Conservation (phyloP, 2,329 filamentous ascomycete genomes). For the Scedosporium apiospermum region DNA sequence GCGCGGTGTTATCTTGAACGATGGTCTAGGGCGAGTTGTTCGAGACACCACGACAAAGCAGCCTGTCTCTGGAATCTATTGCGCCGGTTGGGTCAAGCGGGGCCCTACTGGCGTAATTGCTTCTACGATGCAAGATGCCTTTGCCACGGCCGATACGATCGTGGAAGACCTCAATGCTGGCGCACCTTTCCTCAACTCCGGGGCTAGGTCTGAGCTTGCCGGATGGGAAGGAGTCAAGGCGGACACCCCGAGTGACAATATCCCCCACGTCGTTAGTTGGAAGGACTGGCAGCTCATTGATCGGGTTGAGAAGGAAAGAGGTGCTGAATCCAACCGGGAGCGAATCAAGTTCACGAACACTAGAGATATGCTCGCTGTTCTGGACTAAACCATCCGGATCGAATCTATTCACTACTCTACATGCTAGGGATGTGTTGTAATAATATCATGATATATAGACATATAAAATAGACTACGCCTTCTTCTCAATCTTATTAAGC, state of each 20-base stretch:
- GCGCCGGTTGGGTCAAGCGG: conserved; percentile 91
- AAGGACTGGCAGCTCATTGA: conserved; percentile 79
- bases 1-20: conserved; percentile 73
- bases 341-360: conserved; percentile 60
- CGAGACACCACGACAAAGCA: conserved; percentile 24
- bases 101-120: conserved; percentile 95
- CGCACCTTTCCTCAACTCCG: conserved; percentile 25
- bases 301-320: conserved; percentile 59
- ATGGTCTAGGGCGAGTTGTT: conserved; percentile 63
- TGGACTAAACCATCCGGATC: conserved; percentile 22
- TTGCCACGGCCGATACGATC: conserved; percentile 77
- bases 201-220: conserved; percentile 9
- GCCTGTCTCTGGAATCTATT: conserved; percentile 66
- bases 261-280: conserved; percentile 64
- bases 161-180: conserved; percentile 59
- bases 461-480: conserved; percentile 5
- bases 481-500: conserved; percentile 49
- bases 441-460: conserved; percentile 13
- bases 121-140: conserved; percentile 91
- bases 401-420: neutral
- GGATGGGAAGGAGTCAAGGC: conserved; percentile 72
- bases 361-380: conserved; percentile 46
- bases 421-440: conserved; percentile 7
- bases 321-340: conserved; percentile 60
- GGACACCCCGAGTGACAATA: conserved; percentile 42